Evolutionary conservation across 2,329 filamentous ascomycete genomes (phyloP), one percentile per base, ranked within the genome.

Genomic region (Acrocalymma vagum): DNA sequence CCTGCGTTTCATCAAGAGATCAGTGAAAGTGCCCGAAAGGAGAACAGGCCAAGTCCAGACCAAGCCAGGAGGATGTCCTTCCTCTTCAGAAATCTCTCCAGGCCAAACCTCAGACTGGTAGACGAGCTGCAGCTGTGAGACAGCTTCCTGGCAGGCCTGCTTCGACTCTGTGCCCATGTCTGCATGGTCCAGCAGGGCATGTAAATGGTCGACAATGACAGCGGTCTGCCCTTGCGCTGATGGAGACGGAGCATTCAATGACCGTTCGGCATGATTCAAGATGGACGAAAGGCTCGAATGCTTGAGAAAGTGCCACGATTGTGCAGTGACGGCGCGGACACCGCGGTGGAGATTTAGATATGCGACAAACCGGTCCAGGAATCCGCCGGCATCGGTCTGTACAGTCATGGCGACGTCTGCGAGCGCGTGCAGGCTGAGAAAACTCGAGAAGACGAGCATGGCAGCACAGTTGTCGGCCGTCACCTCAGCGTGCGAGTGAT

Each of bases 41-140:
- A 51, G 38, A 13, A 48, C 40, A 18, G 57, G 55, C 55, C 51
- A 58, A 17, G 42, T 23, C 45, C 48, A 55, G 20, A 60, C 44
- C 29, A 47, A 22, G 16, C 40, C 43, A 13, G 37, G 13, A 28
- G 45, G 15, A 9, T 31, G 15, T 9, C 29, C 20, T 16, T 42
- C 11, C 26, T 28, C 14, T 27, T 22, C 16, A 18, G 9, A 3
- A 31, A 15, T 14, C 26, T 32, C 22, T 20, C 23, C 20, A 22
- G 33, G 11, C 26, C 15, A n/a, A 11, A 29, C 30, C 9, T 46
- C 34, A 9, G 45, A 20, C 26, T 47, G 40, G 16, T 50, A 53
- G 10, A 53, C 22, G 18, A 55, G 23, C 22, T 48, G 21, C 22
- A 55, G 44, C 20, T 42, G 34, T 7, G 34, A 38, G 14, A 53